Conservation (phyloP, 371 early-diverging fungal genomes). For the Mucor piriformis region DNA sequence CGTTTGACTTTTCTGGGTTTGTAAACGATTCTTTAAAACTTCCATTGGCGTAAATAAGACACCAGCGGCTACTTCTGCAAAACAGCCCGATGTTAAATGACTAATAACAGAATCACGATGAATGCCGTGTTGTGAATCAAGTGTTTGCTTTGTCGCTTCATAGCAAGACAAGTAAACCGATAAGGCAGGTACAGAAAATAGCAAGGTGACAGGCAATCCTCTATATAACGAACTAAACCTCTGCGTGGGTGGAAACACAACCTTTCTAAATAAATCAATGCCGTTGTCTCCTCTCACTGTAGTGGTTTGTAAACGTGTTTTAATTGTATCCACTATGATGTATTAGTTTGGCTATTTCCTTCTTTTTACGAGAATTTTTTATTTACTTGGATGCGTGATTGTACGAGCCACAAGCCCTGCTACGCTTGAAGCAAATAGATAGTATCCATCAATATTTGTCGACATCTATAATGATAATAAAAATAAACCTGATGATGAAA, state of each 20-base stretch:
- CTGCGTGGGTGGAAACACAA: slow-evolving; percentile 1
- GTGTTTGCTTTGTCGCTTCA: slow-evolving; percentile 60
- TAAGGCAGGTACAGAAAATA: slow-evolving; percentile 75
- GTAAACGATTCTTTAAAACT: slow-evolving; percentile 72
- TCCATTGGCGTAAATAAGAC: slow-evolving; percentile 82
- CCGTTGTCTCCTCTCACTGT: too few relatives aligned
- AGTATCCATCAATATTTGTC: slow-evolving; percentile 36
- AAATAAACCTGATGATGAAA: background rate
- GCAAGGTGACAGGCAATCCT: slow-evolving; percentile 73
- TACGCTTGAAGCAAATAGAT: slow-evolving; percentile 59
- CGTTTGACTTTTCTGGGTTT: slow-evolving; percentile 22
- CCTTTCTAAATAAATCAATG: background rate
- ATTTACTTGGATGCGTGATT: slow-evolving; percentile 64
- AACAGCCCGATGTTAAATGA: slow-evolving; percentile 54
- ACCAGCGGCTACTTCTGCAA: slow-evolving; percentile 60
- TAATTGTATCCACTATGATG: slow-evolving; percentile 71
- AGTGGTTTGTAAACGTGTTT: slow-evolving; percentile 67
- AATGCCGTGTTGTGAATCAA: slow-evolving; percentile 19
- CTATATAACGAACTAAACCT: slow-evolving; percentile 43
- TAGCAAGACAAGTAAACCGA: slow-evolving; percentile 75
- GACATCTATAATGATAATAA: slow-evolving; percentile 5
- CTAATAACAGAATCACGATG: slow-evolving; percentile 31
- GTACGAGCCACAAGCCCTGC: slow-evolving; percentile 62
- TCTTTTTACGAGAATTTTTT: background rate
- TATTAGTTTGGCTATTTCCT: background rate